Evolutionary conservation across 805 yeast genomes (phyloP), one percentile per base, ranked within the genome.

Genomic region (Kazachstania bromeliacearum): DNA sequence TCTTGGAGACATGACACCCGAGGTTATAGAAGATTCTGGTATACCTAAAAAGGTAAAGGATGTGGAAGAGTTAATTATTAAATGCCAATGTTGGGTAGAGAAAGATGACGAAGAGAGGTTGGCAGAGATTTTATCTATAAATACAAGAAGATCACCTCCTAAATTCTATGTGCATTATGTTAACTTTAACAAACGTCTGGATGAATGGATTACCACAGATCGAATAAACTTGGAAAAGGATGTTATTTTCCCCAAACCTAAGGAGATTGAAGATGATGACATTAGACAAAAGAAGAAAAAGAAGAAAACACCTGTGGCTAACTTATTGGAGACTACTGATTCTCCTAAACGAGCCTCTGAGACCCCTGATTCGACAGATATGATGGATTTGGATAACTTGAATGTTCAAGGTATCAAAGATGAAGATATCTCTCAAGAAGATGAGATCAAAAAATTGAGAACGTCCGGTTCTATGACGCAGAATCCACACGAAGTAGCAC

Each of bases 401-500:
- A 79, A 85, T 50, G 95, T 87, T 5, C 95, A 87, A 58, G 95
- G 95, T 13, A 52, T 79, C 21, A 67, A 64, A 34, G 61, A 75
- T 37, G 88, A 82, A 44, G 85, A 78, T 39, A 72, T 83, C 29
- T 77, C 83, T 25, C 67, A 96, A 39, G 96, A 87, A 50, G 95
- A 85, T 47, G 98, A 92, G 59, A 81, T 92, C 46, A 85, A 89
- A 55, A 85, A 84, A 55, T 68, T 92, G 38, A 70, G 97, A 47
- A 87, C 95, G 0, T 71, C 94, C n/a, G 98, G 98, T 2, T 88
- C 97, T 0, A 92, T 92, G 97, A 83, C 92, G 8, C 98, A 92
- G 60, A 80, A 79, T 42, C 71, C 77, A 38, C 74, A 70, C 38
- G 97, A 89, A 53, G 83, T 89, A 17, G 87, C 97, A 0, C 70